These are phyloP conservation scores for Plasmodium vivax DNA, from an alignment of 169 alveolate genomes.

Conservation along the genomic window DNA sequence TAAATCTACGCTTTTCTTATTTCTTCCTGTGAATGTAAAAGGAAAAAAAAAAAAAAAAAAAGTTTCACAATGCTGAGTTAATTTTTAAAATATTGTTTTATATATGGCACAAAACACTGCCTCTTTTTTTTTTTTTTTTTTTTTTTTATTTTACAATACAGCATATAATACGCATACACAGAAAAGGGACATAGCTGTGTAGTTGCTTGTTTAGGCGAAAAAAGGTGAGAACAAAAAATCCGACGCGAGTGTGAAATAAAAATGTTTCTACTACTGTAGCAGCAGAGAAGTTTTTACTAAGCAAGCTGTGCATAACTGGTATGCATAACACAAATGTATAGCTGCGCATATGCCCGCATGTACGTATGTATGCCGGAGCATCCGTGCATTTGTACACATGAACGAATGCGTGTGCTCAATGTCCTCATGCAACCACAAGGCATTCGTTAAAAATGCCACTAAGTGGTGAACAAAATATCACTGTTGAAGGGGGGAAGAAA, in stretches of 20 bases:
- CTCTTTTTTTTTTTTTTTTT: neutral
- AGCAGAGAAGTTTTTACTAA: neutral
- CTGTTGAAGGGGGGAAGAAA: neutral
- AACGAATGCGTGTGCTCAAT: neutral
- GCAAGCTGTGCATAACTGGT: neutral
- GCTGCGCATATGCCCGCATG: neutral
- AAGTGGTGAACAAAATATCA: neutral
- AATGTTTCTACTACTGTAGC: neutral
- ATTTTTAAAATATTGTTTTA: neutral
- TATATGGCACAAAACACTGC: neutral
- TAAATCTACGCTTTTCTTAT: neutral
- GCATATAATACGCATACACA: neutral
- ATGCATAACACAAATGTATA: neutral
- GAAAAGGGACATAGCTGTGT: constrained; percentile 3
- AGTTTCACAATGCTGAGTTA: neutral
- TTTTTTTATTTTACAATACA: neutral
- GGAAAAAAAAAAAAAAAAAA: neutral
- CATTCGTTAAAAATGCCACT: constrained; percentile 1
- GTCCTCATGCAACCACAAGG: neutral
- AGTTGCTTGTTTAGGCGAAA: neutral
- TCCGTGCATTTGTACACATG: neutral
- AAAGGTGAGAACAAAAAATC: neutral
- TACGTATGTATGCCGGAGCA: neutral
- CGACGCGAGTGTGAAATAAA: neutral
- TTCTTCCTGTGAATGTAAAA: neutral